Base-by-base conservation (phyloP, 306 rosid species). In the Cucumis melo region DNA sequence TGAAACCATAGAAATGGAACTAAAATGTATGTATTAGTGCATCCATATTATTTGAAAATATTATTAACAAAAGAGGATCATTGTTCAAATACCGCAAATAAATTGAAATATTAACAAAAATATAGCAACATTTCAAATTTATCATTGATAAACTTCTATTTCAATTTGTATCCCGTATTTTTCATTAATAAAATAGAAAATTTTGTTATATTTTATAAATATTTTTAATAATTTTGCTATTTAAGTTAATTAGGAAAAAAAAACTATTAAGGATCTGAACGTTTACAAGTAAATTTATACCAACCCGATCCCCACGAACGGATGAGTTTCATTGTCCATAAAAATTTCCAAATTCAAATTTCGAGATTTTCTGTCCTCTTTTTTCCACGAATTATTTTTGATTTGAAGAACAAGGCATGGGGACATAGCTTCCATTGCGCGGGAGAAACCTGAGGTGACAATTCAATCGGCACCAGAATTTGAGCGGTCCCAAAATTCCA, bases 381-480 rank as follows among this genome's bases (percentile, higher is more conserved):
- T 14, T 17, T 53, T 8, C 19, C 1, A 41, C 29, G 9, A 65
- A 62, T 85, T 82, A 94, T 68, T 88, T 89, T 0, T 86, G 73
- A 78, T 80, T 83, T 20, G 99, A 86, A 79, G 85, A 89, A 81
- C 99, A 94, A 1, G 66, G 83, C 1, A 86, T 61, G 34, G 56
- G 73, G 61, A 88, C 78, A 74, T 84, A 92, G 74, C 83, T 83
- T 38, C 96, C 91, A 76, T 88, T 89, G 19, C 60, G 42, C 9
- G 89, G 90, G 50, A 82, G 90, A 79, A 94, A 94, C 77, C 32
- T 82, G 55, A 94, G 93, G 15, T 3, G 80, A 73, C 99, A 94
- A n/a, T 85, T 82, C 81, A 94, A 84, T 41, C 75, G 80, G 79
- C 84, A 80, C 89, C 80, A 81, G 77, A 87, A 88, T 64, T 75